Base-by-base conservation (phyloP, 108 stramenopile genomes). In the Schizochytrium sp. region DNA sequence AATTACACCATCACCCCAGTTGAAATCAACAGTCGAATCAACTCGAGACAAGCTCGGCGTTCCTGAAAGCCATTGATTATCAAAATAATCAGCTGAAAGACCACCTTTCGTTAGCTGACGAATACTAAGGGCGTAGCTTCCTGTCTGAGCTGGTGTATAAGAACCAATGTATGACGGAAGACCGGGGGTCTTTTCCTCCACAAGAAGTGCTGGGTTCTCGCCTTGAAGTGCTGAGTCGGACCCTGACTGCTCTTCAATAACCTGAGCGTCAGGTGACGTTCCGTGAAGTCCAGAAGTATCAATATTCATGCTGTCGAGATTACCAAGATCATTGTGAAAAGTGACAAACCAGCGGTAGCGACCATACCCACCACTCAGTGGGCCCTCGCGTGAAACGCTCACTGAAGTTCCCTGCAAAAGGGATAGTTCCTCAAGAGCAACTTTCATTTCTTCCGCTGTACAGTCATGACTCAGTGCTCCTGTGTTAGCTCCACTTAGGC, bases 51-150 rank as follows among this genome's bases (percentile, higher is more conserved):
- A 73, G 12, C 90, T 92, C 13, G 96, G 94, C 42, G 92, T 72
- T 3, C 93, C 96, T 12, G 92, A 76, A 3, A 97, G 90, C 95
- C 96, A 97, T 89, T 95, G 95, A 88, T 96, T 96, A 88, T 97
- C 96, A 89, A 93, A 97, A 88, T 96, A 97, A 42, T 88, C 88
- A 2, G 92, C 96, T 46, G 69, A 72, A 53, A 97, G 89, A n/a
- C 96, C 96, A 15, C 96, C 96, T 17, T 83, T 87, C 59, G 92
- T 58, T 45, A 97, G 90, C 87, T 96, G 96, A 57, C 89, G 72
- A 49, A 97, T 95, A 42, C 92, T 92, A 15, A 96, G 93, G 47
- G 93, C 88, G 72, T 94, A 95, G 45, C 73, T 61, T 2, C 96
- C 96, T 45, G 93, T 88, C 7, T 53, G 28, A 38, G 90, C 56